Base-by-base conservation (phyloP, 805 yeast genomes). In the Zygosaccharomyces bisporus region DNA sequence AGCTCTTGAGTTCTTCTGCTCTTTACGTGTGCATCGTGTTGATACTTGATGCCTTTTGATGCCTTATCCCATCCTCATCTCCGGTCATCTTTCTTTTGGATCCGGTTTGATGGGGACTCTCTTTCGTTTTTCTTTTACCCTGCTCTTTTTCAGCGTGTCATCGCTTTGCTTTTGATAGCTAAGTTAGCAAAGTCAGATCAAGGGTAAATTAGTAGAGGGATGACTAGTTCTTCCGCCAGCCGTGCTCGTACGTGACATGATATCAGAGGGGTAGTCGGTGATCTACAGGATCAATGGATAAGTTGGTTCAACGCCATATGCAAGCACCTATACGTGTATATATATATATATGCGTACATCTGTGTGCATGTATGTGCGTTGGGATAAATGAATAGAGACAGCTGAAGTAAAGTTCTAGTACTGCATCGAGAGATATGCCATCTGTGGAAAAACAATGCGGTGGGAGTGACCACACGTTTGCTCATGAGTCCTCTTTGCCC, bases 401-500 rank as follows among this genome's bases (percentile, higher is more conserved):
- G n/a, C n/a, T n/a, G n/a, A n/a, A n/a, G n/a, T n/a, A n/a, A n/a
- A n/a, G n/a, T 7, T 25, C 7, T 4, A 4, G 30, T 25, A 25
- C 30, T 10, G n/a, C 5, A 7, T 25, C 10, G 30, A 25, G 4
- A 14, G 9, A 16, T 4, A 37, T 37, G 40, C 33, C 33, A 14
- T 25, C 40, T 12, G n/a, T 37, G 20, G 21, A 25, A 25, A 10
- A 25, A 4, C 10, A 16, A 5, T 7, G 6, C 6, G 40, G 13
- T 4, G 10, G 10, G 7, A n/a, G 14, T 37, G 17, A n/a, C 7
- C 20, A 9, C 6, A 37, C 54, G 9, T 47, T 49, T 29, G 36
- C 31, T 6, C 34, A 49, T 27, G 68, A 62, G 39, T 45, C 52
- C 2, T 14, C 9, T 1, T 63, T 83, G 16, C 86, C 88, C 1